Base-by-base conservation (phyloP, 2,329 filamentous ascomycete genomes). In the Colletotrichum limetticola region DNA sequence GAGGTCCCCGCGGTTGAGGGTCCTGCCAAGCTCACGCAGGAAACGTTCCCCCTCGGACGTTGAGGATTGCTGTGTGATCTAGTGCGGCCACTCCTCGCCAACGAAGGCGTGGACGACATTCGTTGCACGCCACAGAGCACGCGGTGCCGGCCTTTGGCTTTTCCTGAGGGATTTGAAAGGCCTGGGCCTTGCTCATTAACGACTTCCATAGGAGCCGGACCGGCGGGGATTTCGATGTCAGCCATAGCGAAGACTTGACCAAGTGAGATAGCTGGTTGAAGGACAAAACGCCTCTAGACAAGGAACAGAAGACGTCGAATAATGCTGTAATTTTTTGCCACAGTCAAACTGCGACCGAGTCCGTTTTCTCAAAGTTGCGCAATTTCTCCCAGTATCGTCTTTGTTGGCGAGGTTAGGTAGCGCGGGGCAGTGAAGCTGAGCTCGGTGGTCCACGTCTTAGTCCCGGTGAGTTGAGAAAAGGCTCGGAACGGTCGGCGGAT, bases 21-120 rank as follows among this genome's bases (percentile, higher is more conserved):
- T 16, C 84, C 83, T 5, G 86, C 82, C 22, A 91, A 83, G 79
- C 87, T 90, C 68, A 86, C 86, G 76, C 88, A 90, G 1, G 89
- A 91, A 14, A 90, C 78, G 58, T 84, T 87, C 58, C 83, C 84
- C n/a, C 84, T 82, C 52, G 80, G 81, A 75, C 91, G 84, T 86
- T 95, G 92, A 11, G 92, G 90, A 78, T 92, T 93, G 78, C 90
- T 92, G 71, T 90, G 88, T 7, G 94, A 92, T 68, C 91, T 88
- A 30, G 90, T 85, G 72, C 93, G 90, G 68, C 91, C 88, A 66
- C 91, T 82, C 71, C 89, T 89, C 53, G 89, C 86, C 63, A 97
- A 84, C 19, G 93, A 94, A 1, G 93, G 92, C 7, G 92, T 94
- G 0, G 95, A 97, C 12, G 94, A 92, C 78, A 97, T 96, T 71